phyloP scores from a whole-genome alignment of 2,329 filamentous ascomycete species.

The Leptodontidium sp. region DNA sequence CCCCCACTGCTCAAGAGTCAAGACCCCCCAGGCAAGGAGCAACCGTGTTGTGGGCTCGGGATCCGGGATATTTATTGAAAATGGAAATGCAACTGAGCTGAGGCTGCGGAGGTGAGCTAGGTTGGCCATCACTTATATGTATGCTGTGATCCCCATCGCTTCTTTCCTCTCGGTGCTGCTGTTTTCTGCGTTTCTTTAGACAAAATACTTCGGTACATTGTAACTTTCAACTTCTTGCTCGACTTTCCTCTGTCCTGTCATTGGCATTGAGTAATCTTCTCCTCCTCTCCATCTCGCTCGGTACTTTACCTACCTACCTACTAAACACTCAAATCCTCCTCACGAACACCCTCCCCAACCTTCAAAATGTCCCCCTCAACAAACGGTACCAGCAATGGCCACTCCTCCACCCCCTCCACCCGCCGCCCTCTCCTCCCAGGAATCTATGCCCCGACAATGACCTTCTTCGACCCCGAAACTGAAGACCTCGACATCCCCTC shows the following conservation, averaged over 20 bases:
- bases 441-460: conserved; percentile 90
- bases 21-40: not conserved
- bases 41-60: conserved; percentile 21
- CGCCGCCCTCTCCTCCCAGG: conserved; percentile 74
- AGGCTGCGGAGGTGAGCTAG: conserved; percentile 20
- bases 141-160: not conserved
- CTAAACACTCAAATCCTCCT: conserved; percentile 8
- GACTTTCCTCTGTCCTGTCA: not conserved
- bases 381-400: conserved; percentile 30
- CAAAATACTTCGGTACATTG: not conserved
- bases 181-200: not conserved
- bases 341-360: not conserved
- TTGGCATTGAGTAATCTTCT: conserved; percentile 11
- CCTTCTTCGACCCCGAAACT: conserved; percentile 84
- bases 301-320: not conserved
- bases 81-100: conserved; percentile 17
- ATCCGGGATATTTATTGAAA: conserved; percentile 29
- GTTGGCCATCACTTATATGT: conserved; percentile 27
- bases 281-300: not conserved
- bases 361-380: conserved; percentile 11
- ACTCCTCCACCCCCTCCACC: conserved; percentile 49
- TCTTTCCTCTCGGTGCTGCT: conserved; percentile 11
- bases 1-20: conserved; percentile 27
- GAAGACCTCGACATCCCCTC: conserved; percentile 84
- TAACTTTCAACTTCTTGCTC: not conserved